Conservation (phyloP, 352 stramenopile genomes). For the Pythium volutum region DNA sequence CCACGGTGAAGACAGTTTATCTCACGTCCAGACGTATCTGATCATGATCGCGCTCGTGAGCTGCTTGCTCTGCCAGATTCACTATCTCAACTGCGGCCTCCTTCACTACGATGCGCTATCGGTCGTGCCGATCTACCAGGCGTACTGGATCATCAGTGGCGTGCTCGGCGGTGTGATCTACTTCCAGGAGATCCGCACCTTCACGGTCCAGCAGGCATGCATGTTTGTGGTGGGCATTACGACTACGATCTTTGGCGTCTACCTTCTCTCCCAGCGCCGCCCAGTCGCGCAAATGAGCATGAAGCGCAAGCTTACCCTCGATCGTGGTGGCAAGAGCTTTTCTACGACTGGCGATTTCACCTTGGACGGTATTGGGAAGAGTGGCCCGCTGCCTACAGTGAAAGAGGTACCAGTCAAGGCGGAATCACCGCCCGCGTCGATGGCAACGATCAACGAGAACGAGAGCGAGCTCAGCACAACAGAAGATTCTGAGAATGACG, state of each 20-base stretch:
- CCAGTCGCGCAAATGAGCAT: conserved; percentile 34
- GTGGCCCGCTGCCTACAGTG: conserved; percentile 19
- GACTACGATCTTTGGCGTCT: conserved; percentile 81
- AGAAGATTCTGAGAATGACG: conserved; percentile 40
- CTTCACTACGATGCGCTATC: conserved; percentile 79
- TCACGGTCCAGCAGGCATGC: conserved; percentile 63
- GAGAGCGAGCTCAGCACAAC: conserved; percentile 38
- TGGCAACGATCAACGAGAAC: conserved; percentile 35
- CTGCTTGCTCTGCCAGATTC: conserved; percentile 70
- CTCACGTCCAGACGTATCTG: conserved; percentile 63
- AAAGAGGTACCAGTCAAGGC: conserved; percentile 22
- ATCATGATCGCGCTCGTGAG: conserved; percentile 55
- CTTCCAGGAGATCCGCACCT: conserved; percentile 87
- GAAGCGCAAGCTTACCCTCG: conserved; percentile 50
- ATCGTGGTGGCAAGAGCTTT: conserved; percentile 70
- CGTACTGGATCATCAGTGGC: conserved; percentile 88
- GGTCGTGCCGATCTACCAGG: conserved; percentile 84
- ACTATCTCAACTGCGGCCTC: conserved; percentile 77
- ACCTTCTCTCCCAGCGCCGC: conserved; percentile 76
- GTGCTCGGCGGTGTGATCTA: conserved; percentile 89
- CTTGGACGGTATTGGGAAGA: conserved; percentile 24
- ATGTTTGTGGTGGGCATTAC: conserved; percentile 86
- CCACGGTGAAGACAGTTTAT: conserved; percentile 57
- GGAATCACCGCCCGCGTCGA: conserved; percentile 16
- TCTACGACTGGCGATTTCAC: conserved; percentile 34